Evolutionary conservation across 2,329 filamentous ascomycete genomes (phyloP), one percentile per base, ranked within the genome.

Genomic region (Pseudofabraea citricarpa): DNA sequence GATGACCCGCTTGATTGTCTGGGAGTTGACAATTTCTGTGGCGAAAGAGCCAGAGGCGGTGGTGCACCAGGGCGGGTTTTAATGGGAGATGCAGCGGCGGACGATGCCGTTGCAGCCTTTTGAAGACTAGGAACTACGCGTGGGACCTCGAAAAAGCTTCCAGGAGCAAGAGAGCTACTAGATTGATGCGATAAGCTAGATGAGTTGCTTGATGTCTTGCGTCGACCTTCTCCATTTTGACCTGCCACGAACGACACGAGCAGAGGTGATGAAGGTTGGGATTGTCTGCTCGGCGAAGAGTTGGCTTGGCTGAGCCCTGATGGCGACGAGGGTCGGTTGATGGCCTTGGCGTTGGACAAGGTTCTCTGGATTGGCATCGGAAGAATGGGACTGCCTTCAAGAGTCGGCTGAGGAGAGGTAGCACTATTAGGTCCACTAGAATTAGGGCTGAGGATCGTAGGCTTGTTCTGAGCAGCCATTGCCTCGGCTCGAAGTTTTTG

Each of bases 161-260:
- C 80, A 23, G 87, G 81, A 49, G 88, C 87, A 29, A 91, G 70
- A 2, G 82, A 80, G 20, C 71, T 73, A 40, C 72, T 79, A 1
- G 87, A 87, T 52, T 90, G 85, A 52, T 93, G 87, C 0, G 90
- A 93, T 35, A 93, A 71, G 45, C 80, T 86, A 4, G 90, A 94
- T 1, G 88, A 88, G 52, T 86, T 91, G 59, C 87, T 94, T 3
- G 93, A 97, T 5, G 88, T 89, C 69, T 98, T 98, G 37, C 93
- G 81, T 47, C 90, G 81, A 33, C 71, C 69, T 46, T 97, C 90
- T 41, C 81, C 77, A 43, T 84, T 81, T 54, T 88, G 86, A 5
- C 87, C 87, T 10, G 91, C 87, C 47, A 91, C 89, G 63, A 98
- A 98, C 5, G 93, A 95, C 7, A 97, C 87, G n/a, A 97, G 74